Base-by-base conservation (phyloP, 1,284 basidiomycete species). In the Singerocomus inundabilis region DNA sequence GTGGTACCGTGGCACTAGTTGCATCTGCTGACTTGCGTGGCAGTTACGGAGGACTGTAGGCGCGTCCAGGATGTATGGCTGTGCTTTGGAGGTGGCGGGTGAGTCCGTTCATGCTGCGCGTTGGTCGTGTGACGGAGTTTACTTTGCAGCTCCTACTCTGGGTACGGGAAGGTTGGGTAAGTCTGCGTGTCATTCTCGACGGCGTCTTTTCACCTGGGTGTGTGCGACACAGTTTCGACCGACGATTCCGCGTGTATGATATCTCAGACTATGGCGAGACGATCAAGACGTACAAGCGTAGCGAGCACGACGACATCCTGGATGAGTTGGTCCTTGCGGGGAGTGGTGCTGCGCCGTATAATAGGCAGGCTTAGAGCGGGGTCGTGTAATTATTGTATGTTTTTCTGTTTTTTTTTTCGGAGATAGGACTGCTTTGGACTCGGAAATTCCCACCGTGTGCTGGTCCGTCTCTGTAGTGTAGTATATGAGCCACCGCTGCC, bases 51-150 rank as follows among this genome's bases (percentile, higher is more conserved):
- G 62, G 90, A 93, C 60, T 98, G 95, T 62, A 77, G 85, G 56
- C 81, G 94, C 8, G 78, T 93, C 6, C 77, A 83, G 41, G 90
- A 89, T 7, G 77, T 96, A 4, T 98, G 96, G 95, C 11, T 90
- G 59, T 98, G 95, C 72, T 99, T 99, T 66, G 91, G 91, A 21
- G 95, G 95, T 26, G 95, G 94, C 60, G 85, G 89, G 72, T 85
- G 60, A 62, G 81, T 72, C 15, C 32, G 8, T 7, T 29, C 2
- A n/a, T 50, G 16, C 18, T 38, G 6, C 12, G 31, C 15, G 8
- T 11, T 9, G 21, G 15, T 35, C 24, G 41, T 28, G 45, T 54
- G 51, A 51, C 46, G 40, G 43, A 33, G 10, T 6, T 49, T 16
- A 21, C 21, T 34, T 33, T 32, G 35, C 52, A 88, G 86, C 6